Base-by-base conservation (phyloP, 2,329 filamentous ascomycete genomes). In the Fusarium nygamai region DNA sequence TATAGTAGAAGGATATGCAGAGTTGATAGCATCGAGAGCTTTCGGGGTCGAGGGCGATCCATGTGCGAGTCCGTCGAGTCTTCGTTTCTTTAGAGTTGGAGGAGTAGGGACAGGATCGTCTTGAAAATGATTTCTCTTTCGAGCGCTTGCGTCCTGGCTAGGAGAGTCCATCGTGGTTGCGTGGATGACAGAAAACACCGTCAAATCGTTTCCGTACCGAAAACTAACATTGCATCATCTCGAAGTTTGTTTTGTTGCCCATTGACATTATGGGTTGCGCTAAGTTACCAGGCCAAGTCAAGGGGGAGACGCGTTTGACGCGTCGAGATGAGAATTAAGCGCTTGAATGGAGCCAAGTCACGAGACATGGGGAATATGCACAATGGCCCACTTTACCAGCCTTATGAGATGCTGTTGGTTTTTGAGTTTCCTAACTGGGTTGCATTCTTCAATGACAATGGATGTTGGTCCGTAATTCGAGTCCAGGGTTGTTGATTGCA, bases 21-120 rank as follows among this genome's bases (percentile, higher is more conserved):
- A 79, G 16, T 80, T 78, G 57, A 82, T 80, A 51, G 78, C 77
- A 33, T 78, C 77, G 43, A 82, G 69, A 6, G 80, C 78, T 29
- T 76, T 80, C 5, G 81, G 79, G 8, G 80, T 78, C 22, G 80
- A 79, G 9, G 79, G 73, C 12, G 78, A 76, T 54, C 65, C 69
- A 14, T 74, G 65, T 12, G 71, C 67, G 14, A 76, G 67, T 39
- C 78, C 76, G 44, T 82, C 80, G n/a, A 83, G 61, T 67, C 76
- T 80, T 51, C 78, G 79, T 38, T 78, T 80, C 73, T 83, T 83
- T 67, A 75, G 67, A 12, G 80, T 64, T 8, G 76, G 53, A 29
- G 81, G 79, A 44, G 79, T 81, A n/a, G 73, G 64, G 22, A 69
- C 65, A 27, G 72, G 69, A 20, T 79, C 75, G 43, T 77, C 77